Conservation (phyloP, 257 asterid genomes). For the Dorcoceras hygrometricum region DNA sequence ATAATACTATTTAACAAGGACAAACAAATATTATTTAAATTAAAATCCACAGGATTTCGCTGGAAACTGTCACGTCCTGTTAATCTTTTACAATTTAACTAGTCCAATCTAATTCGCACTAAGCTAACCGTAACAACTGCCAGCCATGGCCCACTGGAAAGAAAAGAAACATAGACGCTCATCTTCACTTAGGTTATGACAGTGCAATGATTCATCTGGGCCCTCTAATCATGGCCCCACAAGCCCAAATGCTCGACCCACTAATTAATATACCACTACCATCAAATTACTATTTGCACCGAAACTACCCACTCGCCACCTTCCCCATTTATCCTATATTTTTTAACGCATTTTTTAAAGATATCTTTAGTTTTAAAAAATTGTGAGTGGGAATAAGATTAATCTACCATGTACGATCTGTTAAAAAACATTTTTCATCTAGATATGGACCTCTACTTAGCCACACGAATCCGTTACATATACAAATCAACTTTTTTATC, state of each 20-base stretch:
- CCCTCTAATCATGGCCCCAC: conserved; percentile 41
- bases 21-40: too few relatives aligned
- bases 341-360: conserved; percentile 12
- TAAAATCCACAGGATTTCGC: background rate
- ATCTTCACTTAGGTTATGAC: conserved; percentile 30
- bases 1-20: too few relatives aligned
- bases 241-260: conserved; percentile 59
- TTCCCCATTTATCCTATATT: conserved; percentile 9
- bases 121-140: conserved; percentile 36
- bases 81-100: background rate
- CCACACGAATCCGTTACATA: too few relatives aligned
- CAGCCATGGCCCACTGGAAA: conserved; percentile 29
- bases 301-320: conserved; percentile 10
- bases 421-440: background rate
- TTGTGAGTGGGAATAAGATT: conserved; percentile 3
- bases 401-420: background rate
- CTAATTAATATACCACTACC: conserved; percentile 30
- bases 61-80: background rate
- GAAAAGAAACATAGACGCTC: conserved; percentile 30
- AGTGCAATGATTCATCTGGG: conserved; percentile 46
- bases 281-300: conserved; percentile 15
- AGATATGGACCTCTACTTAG: background rate
- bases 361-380: conserved; percentile 2
- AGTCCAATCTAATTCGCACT: background rate
- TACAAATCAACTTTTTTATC: too few relatives aligned